phyloP scores from a whole-genome alignment of 495 filamentous ascomycete genomes.

The Penicillium cosmopolitanum region DNA sequence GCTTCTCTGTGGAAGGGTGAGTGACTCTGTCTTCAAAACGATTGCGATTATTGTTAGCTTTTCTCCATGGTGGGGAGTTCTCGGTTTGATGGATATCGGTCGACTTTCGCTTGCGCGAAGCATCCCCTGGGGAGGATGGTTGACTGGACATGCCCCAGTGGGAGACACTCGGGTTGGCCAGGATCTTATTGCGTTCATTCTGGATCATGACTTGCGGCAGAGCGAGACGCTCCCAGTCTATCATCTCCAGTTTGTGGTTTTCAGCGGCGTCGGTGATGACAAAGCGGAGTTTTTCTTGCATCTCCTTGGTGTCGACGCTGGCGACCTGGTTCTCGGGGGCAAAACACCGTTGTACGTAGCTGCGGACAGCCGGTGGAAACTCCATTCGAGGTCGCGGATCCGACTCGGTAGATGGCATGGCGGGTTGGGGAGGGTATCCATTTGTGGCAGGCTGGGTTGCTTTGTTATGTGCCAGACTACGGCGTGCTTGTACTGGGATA shows the following conservation, averaged over 20 bases:
- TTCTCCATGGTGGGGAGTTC: constrained; percentile 71
- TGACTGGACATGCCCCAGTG: constrained; percentile 38
- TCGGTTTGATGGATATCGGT: constrained; percentile 58
- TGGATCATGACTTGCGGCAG: constrained; percentile 88
- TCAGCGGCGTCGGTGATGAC: constrained; percentile 83
- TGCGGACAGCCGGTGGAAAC: constrained; percentile 75
- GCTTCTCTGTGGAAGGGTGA: constrained; percentile 64
- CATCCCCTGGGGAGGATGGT: constrained; percentile 35
- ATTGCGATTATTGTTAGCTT: constrained; percentile 60
- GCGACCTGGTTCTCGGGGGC: constrained; percentile 67
- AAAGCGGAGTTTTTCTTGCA: constrained; percentile 82
- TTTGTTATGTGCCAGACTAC: constrained; percentile 42
- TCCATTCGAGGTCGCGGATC: constrained; percentile 54
- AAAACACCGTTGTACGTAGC: constrained; percentile 85
- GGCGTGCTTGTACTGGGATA: constrained; percentile 54
- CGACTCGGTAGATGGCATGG: constrained; percentile 23
- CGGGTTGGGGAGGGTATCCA: constrained; percentile 22
- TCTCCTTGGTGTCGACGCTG: constrained; percentile 67
- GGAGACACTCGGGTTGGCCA: constrained; percentile 43
- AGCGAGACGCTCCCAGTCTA: constrained; percentile 82
- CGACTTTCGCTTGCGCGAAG: constrained; percentile 79
- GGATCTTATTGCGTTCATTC: constrained; percentile 62
- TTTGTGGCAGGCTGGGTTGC: constrained; percentile 31
- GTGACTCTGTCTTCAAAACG: constrained; percentile 79
- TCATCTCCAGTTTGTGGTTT: constrained; percentile 62